Percentiles rank a stretch among this genome's conserved stretches.
These are phyloP conservation scores for Podaxis sp. DNA, from an alignment of 768 basidiomycete species.

Conservation along the genomic window DNA sequence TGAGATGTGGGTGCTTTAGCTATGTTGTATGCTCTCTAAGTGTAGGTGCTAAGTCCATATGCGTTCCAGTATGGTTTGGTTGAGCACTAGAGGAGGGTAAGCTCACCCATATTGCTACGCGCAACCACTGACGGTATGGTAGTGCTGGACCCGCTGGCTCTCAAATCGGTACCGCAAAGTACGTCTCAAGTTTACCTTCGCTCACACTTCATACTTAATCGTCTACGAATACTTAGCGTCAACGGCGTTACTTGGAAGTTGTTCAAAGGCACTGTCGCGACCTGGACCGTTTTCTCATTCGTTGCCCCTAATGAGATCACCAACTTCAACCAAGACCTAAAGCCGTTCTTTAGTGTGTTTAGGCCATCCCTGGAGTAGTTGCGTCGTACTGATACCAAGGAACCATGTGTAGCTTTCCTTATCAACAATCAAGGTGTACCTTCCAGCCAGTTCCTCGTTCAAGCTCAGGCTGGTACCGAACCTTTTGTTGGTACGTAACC, in stretches of 20 bases:
- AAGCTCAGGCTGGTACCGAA: constrained; percentile 36
- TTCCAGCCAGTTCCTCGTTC: constrained; percentile 33
- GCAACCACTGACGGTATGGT: not conserved
- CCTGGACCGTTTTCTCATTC: constrained; percentile 35
- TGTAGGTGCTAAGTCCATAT: not conserved
- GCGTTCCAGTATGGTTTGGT: constrained; percentile 32
- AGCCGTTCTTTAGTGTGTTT: constrained; percentile 31
- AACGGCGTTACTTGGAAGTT: constrained; percentile 30
- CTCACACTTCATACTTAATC: not conserved
- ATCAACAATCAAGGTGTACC: constrained; percentile 29
- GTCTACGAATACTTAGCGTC: constrained; percentile 12
- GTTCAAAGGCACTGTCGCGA: constrained; percentile 32
- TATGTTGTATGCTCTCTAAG: not conserved
- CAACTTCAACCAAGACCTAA: constrained; percentile 34
- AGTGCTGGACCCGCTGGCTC: constrained; percentile 35
- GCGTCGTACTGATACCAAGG: too few species aligned
- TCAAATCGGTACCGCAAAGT: constrained; percentile 31
- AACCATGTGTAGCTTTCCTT: constrained; percentile 26
- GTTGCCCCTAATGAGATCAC: constrained; percentile 35
- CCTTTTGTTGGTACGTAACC: constrained; percentile 29
- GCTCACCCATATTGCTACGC: not conserved
- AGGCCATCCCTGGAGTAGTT: not conserved
- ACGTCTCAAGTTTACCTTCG: not conserved
- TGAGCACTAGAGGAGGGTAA: constrained; percentile 34
- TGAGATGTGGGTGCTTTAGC: constrained; percentile 26